Percentiles rank a stretch among this genome's conserved stretches.
Conservation (phyloP, 305 asterid genomes). For the Ilex paraguariensis region DNA sequence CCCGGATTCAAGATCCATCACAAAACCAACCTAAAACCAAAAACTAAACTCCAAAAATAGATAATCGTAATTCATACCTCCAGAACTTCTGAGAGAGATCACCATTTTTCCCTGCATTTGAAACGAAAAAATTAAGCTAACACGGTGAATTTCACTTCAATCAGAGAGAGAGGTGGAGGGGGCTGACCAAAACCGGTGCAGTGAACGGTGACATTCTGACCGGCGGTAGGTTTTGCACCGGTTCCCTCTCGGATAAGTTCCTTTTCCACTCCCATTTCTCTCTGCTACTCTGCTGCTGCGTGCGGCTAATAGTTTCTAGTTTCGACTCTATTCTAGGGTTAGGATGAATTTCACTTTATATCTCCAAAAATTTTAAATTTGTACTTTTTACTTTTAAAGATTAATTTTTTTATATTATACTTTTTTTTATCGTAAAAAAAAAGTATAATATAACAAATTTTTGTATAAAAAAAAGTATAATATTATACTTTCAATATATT, state of each 20-base stretch:
- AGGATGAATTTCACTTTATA: too few species aligned
- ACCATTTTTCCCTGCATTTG: conserved; percentile 55
- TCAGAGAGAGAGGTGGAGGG: background rate
- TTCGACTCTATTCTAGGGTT: too few species aligned
- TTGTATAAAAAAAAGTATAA: too few species aligned
- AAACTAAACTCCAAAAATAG: background rate
- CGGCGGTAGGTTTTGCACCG: conserved; percentile 69
- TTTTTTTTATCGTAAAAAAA: too few species aligned
- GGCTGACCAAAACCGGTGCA: conserved; percentile 77
- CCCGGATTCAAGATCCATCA: background rate
- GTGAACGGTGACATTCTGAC: conserved; percentile 89
- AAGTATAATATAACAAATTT: too few species aligned
- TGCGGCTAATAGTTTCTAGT: too few species aligned
- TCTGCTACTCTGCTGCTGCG: too few species aligned
- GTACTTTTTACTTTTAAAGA: too few species aligned
- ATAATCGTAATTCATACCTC: conserved; percentile 44
- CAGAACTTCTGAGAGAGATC: conserved; percentile 71
- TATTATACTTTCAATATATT: too few species aligned
- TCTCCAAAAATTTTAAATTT: too few species aligned
- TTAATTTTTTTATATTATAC: too few species aligned
- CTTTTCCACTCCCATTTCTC: conserved; percentile 76
- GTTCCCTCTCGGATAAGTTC: conserved; percentile 50
- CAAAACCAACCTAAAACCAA: background rate
- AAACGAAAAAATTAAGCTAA: background rate
- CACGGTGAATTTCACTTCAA: background rate